Evolutionary conservation across 305 asterid genomes (phyloP).

Genomic region (Solanum chacoense): DNA sequence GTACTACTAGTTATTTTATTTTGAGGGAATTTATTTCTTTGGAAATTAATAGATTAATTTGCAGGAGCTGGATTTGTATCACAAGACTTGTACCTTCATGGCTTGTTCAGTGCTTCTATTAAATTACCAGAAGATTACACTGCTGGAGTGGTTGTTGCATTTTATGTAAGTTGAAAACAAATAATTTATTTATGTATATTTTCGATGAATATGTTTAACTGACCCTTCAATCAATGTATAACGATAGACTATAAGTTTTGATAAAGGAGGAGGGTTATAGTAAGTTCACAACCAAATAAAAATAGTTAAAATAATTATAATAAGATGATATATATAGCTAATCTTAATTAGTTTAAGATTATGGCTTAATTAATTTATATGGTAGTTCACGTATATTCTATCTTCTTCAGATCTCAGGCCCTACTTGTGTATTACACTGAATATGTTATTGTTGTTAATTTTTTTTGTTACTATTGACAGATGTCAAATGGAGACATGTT

Average conservation of each 20-base stretch:
- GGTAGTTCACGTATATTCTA: not conserved
- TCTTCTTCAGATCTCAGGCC: not conserved
- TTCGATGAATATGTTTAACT: not conserved
- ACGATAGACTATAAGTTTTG: not conserved
- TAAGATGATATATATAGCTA: not conserved
- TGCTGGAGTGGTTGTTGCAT: conserved; percentile 91
- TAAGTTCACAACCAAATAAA: not conserved
- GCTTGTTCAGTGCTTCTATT: conserved; percentile 73
- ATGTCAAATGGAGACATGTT: conserved; percentile 66
- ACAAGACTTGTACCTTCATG: conserved; percentile 71
- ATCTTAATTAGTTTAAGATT: not conserved
- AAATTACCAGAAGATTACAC: conserved; percentile 87
- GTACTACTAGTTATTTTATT: not conserved
- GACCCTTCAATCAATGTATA: not conserved
- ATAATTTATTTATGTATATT: not conserved
- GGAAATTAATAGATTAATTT: not conserved
- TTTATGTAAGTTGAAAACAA: conserved; percentile 47
- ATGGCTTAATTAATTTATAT: not conserved
- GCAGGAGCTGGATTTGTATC: conserved; percentile 87
- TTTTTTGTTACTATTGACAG: conserved; percentile 12
- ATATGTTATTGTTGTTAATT: not conserved
- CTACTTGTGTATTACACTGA: not conserved
- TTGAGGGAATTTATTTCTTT: not conserved
- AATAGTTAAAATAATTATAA: not conserved
- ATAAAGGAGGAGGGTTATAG: not conserved